Conservation (phyloP, 768 basidiomycete species). For the Phanerodontia chrysosporium region DNA sequence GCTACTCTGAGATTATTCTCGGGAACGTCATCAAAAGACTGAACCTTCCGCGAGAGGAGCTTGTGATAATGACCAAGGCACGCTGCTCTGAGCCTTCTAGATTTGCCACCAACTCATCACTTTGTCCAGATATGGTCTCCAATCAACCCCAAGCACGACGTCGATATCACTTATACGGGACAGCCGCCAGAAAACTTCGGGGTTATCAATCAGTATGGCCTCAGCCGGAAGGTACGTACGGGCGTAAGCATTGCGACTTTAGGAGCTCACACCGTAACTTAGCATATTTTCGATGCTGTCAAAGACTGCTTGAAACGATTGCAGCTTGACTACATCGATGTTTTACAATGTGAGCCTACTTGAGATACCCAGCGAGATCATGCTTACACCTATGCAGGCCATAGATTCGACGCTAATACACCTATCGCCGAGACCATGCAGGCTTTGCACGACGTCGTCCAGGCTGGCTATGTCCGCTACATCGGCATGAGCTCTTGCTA, state of each 20-base stretch:
- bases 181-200: conserved; percentile 22
- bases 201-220: conserved; percentile 35
- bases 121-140: background rate
- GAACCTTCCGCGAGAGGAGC: conserved; percentile 42
- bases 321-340: conserved; percentile 67
- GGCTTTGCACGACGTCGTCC: conserved; percentile 43
- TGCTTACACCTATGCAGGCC: conserved; percentile 16
- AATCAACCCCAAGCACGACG: background rate
- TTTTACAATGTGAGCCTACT: conserved; percentile 37
- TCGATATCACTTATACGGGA: background rate
- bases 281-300: conserved; percentile 68
- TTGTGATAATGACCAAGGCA: conserved; percentile 50
- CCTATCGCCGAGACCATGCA: conserved; percentile 44
- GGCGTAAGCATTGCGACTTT: conserved; percentile 20
- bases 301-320: conserved; percentile 60
- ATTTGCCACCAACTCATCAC: background rate
- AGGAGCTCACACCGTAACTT: conserved; percentile 36
- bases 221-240: conserved; percentile 34
- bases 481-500: conserved; percentile 37
- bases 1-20: conserved; percentile 39
- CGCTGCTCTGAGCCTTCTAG: conserved; percentile 21
- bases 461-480: conserved; percentile 39
- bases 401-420: conserved; percentile 31
- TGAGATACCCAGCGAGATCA: conserved; percentile 20
- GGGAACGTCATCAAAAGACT: conserved; percentile 44